Evolutionary conservation across 2,329 filamentous ascomycete genomes (phyloP), one percentile per base, ranked within the genome.

Genomic region (Shiraia bambusicola): DNA sequence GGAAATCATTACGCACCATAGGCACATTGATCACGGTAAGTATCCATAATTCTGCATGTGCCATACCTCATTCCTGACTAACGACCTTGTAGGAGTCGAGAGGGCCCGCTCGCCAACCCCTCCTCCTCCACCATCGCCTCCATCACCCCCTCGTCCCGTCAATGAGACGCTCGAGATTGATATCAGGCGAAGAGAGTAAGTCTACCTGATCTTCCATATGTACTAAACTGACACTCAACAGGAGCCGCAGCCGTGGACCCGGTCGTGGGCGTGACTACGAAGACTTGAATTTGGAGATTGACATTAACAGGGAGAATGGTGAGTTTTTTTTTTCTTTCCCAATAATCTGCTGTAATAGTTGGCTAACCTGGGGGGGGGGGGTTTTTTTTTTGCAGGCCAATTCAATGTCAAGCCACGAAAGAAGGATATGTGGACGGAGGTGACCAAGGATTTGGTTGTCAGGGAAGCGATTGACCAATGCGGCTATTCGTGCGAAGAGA

Each of bases 401-500:
- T 41, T 71, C 28, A 60, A 58, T 34, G 51, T 60, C 22, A 69
- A 68, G 43, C 52, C 58, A n/a, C 72, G 70, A 50, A 56, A 63
- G 28, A 65, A 66, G 48, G 73, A 75, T 46, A 87, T 95, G 74
- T 97, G 92, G 92, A 98, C 93, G 0, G 93, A 97, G 70, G 89
- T 98, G 56, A 95, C 92, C 32, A 95, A 95, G 71, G 91, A 95
- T 55, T 72, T 97, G 26, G 88, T 97, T 12, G 77, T 85, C 44
- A 83, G 86, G 37, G 90, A 96, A 65, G 93, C 93, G 13, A 87
- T 97, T 51, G 85, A 95, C 55, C 77, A 86, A 58, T 73, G 84
- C 62, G 88, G 88, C 2, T 97, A 95, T 69, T 83, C 88, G 46
- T 97, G 84, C 62, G 89, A 96, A 65, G 91, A 97, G 76, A 93